Evolutionary conservation across 306 rosid genomes (phyloP).

Genomic region (Malus sylvestris): DNA sequence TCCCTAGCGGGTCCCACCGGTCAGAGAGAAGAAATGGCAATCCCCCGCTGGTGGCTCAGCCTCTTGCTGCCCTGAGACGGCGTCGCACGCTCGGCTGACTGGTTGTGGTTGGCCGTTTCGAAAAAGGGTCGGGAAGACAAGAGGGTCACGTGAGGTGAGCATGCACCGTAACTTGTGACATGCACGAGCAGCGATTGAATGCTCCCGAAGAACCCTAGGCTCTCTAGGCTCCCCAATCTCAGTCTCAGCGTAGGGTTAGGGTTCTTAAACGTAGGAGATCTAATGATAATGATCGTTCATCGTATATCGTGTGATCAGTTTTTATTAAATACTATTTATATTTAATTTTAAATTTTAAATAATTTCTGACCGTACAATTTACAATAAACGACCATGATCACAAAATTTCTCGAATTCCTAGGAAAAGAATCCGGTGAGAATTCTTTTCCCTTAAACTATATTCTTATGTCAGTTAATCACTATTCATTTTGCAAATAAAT

Average conservation of each 20-base stretch:
- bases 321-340: too few relatives aligned
- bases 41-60: background rate
- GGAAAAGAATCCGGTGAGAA: too few relatives aligned
- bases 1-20: background rate
- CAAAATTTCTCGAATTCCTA: accelerated
- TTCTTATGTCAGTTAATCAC: background rate
- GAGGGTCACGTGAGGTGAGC: slow-evolving; percentile 33
- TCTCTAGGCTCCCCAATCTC: background rate
- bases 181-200: background rate
- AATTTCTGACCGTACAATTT: too few relatives aligned
- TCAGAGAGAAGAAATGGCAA: background rate
- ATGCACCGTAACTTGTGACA: slow-evolving; percentile 34
- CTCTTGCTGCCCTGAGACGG: slow-evolving; percentile 6
- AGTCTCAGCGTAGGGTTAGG: background rate
- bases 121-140: background rate
- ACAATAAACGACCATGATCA: too few relatives aligned
- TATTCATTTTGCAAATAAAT: too few relatives aligned
- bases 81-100: slow-evolving; percentile 11
- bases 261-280: too few relatives aligned
- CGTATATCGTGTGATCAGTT: accelerated
- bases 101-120: background rate
- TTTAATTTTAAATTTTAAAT: too few relatives aligned
- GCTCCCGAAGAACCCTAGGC: background rate
- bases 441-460: background rate
- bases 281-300: too few relatives aligned